Evolutionary conservation across 1,284 basidiomycete genomes (phyloP), one percentile per base, ranked within the genome.

Genomic region (Meira nashicola): DNA sequence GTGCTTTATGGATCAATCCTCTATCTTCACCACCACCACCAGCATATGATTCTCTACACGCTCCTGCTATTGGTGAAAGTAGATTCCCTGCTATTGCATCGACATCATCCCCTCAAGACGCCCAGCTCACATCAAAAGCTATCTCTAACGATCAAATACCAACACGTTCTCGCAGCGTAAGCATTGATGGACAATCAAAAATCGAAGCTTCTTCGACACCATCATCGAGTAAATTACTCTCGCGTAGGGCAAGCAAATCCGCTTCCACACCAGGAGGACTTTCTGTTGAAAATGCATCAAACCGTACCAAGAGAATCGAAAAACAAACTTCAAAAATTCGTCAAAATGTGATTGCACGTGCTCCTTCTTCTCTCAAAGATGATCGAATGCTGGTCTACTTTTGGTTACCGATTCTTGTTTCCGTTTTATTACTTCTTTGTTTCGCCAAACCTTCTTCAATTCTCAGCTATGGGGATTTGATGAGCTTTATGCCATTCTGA

Each of bases 381-480:
- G 92, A 96, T 78, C 86, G 86, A 50, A 95, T 96, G 92, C 84
- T 96, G 51, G 80, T 92, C 54, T 80, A 90, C 58, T 95, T 96
- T 83, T 96, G 92, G 92, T 83, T 95, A 67, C 92, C 92, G 2
- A 89, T 93, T 65, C 82, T 95, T 37, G 64, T 76, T 12, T 49
- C 61, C 5, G 68, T 71, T 14, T 50, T 60, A 8, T 46, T 72
- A 4, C 79, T 90, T 11, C 37, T 71, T 40, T 62, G 68, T 39
- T 68, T 71, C 47, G 65, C 66, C 56, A 68, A 68, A 39, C 68
- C 54, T 57, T 70, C 55, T n/a, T 68, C 65, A 39, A 67, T 73
- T 38, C 65, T 73, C n/a, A 70, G 67, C 58, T 67, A 65, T 21
- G 62, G 62, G 28, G 71, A 73, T 47, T 39, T 73, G 50, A 58